A percentile compares a stretch with the other conserved stretches of the same genome.
Evolutionary conservation across 2,329 filamentous ascomycete genomes (phyloP).

Genomic region (Lojkania enalia): DNA sequence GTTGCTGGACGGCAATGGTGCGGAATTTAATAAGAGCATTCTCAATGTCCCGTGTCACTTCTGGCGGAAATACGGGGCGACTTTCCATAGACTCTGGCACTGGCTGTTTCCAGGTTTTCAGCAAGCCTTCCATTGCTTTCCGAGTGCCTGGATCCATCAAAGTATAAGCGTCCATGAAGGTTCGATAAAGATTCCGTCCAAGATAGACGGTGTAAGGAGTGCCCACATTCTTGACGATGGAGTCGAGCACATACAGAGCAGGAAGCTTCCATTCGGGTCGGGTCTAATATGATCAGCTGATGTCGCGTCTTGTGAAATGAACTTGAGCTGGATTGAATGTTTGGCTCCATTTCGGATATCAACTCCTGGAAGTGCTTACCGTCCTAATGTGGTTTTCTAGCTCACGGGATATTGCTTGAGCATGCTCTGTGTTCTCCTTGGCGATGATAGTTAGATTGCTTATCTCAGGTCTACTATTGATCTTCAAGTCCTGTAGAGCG

Average conservation of each 20-base stretch:
- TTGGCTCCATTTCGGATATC: too few relatives aligned
- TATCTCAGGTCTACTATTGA: slow-evolving; percentile 93
- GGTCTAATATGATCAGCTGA: slow-evolving; percentile 64
- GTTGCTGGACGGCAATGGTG: slow-evolving; percentile 62
- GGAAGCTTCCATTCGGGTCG: slow-evolving; percentile 87
- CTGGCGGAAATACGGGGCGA: slow-evolving; percentile 86
- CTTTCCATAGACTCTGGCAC: slow-evolving; percentile 91
- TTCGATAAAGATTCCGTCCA: slow-evolving; percentile 85
- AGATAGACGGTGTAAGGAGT: slow-evolving; percentile 97
- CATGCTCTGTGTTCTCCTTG: slow-evolving; percentile 95
- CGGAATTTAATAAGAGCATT: slow-evolving; percentile 87
- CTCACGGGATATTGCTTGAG: slow-evolving; percentile 86
- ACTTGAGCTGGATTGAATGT: too few relatives aligned
- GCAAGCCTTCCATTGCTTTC: slow-evolving; percentile 93
- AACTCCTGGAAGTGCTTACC: slow-evolving; percentile 68
- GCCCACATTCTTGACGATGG: slow-evolving; percentile 97
- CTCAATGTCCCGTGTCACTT: slow-evolving; percentile 88
- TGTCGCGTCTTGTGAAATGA: too few relatives aligned
- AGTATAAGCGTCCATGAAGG: slow-evolving; percentile 95
- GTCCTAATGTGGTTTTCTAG: slow-evolving; percentile 91
- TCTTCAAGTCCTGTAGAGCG: slow-evolving; percentile 86
- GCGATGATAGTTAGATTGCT: slow-evolving; percentile 97
- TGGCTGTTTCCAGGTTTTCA: slow-evolving; percentile 97
- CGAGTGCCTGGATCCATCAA: slow-evolving; percentile 82
- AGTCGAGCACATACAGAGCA: slow-evolving; percentile 96